Evolutionary conservation across 2,329 filamentous ascomycete genomes (phyloP).

Genomic region (Aspergillaceae sp.): DNA sequence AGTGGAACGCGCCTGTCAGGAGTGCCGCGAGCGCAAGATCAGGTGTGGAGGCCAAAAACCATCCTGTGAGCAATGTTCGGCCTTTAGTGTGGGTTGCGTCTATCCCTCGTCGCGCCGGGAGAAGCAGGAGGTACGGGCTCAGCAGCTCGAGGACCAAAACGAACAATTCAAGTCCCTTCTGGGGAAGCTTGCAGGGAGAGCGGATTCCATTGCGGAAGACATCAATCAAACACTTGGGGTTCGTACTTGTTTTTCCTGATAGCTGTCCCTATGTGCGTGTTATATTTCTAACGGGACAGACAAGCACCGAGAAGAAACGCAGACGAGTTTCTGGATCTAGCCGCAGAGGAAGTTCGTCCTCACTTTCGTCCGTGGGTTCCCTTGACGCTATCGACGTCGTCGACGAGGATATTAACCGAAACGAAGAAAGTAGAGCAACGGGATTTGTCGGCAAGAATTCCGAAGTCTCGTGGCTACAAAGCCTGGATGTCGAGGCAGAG

Average conservation of each 20-base stretch:
- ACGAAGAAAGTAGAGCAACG: constrained; percentile 28
- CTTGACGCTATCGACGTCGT: constrained; percentile 22
- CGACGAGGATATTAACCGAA: constrained; percentile 36
- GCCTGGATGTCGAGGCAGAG: constrained; percentile 30
- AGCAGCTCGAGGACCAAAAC: not conserved
- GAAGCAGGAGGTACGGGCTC: constrained; percentile 25
- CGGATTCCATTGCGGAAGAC: constrained; percentile 14
- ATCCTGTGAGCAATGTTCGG: constrained; percentile 34
- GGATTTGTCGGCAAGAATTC: constrained; percentile 40
- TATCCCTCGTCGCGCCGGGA: constrained; percentile 39
- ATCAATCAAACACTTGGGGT: constrained; percentile 24
- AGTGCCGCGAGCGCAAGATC: constrained; percentile 38
- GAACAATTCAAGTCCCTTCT: constrained; percentile 13
- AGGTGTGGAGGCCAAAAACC: constrained; percentile 40
- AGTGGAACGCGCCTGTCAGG: constrained; percentile 35
- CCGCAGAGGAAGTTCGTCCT: not conserved
- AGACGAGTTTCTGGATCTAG: not conserved
- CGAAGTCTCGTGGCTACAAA: constrained; percentile 37
- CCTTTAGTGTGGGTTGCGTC: constrained; percentile 32
- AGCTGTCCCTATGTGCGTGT: too few relatives aligned
- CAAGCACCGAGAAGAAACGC: not conserved
- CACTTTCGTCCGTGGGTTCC: not conserved
- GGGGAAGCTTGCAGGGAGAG: not conserved
- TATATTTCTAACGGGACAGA: not conserved
- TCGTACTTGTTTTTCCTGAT: not conserved